Conservation (phyloP, 2,329 filamentous ascomycete species). For the Salinomyces thailandicus region DNA sequence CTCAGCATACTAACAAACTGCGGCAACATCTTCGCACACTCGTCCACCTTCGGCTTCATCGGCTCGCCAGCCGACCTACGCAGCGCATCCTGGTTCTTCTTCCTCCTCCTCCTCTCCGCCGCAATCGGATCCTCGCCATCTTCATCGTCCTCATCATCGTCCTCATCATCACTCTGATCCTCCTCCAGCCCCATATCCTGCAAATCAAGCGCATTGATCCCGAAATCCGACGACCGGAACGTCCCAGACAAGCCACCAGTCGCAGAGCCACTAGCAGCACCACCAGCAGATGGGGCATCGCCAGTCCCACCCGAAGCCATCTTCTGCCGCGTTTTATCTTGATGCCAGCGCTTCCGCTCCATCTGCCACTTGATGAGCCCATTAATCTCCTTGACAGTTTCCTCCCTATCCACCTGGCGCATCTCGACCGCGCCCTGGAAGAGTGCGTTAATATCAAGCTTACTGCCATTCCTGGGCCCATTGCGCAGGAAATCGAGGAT, state of each 20-base stretch:
- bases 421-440: constrained; percentile 68
- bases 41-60: constrained; percentile 25
- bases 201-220: constrained; percentile 75
- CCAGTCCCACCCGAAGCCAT: constrained; percentile 81
- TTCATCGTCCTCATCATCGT: constrained; percentile 54
- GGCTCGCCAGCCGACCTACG: constrained; percentile 29
- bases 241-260: constrained; percentile 6
- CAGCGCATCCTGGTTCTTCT: constrained; percentile 68
- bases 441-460: constrained; percentile 86
- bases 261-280: constrained; percentile 35
- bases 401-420: constrained; percentile 57
- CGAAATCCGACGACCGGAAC: constrained; percentile 80
- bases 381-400: constrained; percentile 71
- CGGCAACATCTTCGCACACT: constrained; percentile 26
- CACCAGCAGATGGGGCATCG: constrained; percentile 37
- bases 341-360: constrained; percentile 93
- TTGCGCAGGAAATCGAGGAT: constrained; percentile 88
- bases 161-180: constrained; percentile 33
- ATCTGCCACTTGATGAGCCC: constrained; percentile 86
- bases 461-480: constrained; percentile 62
- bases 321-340: constrained; percentile 95
- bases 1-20: constrained; percentile 27
- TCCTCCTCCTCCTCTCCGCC: constrained; percentile 68
- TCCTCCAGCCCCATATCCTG: constrained; percentile 64
- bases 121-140: constrained; percentile 77